Percentiles rank a stretch among this genome's conserved stretches.
These are phyloP conservation scores for Pistacia vera DNA, from an alignment of 345 rosid species.

Conservation along the genomic window DNA sequence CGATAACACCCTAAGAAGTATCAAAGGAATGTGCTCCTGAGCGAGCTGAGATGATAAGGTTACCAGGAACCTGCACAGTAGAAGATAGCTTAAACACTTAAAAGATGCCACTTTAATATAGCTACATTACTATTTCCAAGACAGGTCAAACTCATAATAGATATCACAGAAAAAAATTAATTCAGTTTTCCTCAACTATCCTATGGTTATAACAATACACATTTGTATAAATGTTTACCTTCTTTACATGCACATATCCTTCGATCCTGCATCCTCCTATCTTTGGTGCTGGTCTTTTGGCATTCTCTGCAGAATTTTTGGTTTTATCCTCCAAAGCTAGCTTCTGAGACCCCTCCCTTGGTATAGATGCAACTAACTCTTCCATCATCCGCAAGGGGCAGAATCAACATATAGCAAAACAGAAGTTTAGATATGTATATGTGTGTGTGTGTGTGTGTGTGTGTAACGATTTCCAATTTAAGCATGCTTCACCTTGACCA, in stretches of 20 bases:
- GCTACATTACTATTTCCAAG: background rate
- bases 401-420: slow-evolving; percentile 13
- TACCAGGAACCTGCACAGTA: slow-evolving; percentile 86
- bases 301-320: slow-evolving; percentile 32
- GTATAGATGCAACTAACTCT: slow-evolving; percentile 64
- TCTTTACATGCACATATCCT: slow-evolving; percentile 94
- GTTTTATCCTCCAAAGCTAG: slow-evolving; percentile 58
- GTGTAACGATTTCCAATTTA: slow-evolving; percentile 11
- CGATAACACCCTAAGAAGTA: no score
- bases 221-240: slow-evolving; percentile 45
- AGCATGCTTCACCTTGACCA: slow-evolving; percentile 66
- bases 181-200: slow-evolving; percentile 9
- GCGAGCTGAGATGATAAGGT: slow-evolving; percentile 85
- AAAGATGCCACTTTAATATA: slow-evolving; percentile 3
- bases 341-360: slow-evolving; percentile 58
- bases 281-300: slow-evolving; percentile 80
- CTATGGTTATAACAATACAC: background rate
- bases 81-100: slow-evolving; percentile 6
- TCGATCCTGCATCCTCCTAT: slow-evolving; percentile 97
- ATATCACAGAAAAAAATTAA: background rate
- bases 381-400: slow-evolving; percentile 66
- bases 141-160: background rate
- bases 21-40: slow-evolving; percentile 96
- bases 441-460: background rate
- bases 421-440: no score